Base-by-base conservation (phyloP, 306 rosid genomes). In the Fragaria nilgerrensis region DNA sequence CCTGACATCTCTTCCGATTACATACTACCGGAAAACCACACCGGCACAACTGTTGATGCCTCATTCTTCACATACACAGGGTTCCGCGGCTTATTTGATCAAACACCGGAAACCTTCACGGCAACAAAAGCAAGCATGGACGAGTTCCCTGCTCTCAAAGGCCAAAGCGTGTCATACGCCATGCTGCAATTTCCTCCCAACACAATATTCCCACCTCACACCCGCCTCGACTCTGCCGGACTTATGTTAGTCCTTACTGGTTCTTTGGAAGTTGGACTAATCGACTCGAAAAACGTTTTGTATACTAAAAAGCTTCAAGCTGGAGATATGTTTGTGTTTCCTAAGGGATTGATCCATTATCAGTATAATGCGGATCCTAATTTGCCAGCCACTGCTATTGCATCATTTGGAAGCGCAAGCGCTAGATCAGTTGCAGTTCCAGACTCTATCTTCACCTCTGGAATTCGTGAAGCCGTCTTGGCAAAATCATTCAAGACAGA, bases 261-360 rank as follows among this genome's bases (percentile, higher is more conserved):
- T 0, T 14, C 63, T 15, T 61, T 86, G 20, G 81, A 86, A 55
- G 89, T 83, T 14, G 81, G 87, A 1, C 65, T 83, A 12, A 75
- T 83, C 9, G 82, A 86, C 68, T 50, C 83, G 2, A 59, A 36
- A 37, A 25, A 49, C 23, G 48, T 39, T 22, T 75, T 80, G 11
- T 80, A 77, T 43, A 83, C 68, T 0, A 75, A 67, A 44, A 75
- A 25, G 27, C 82, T 83, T 66, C 53, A 72, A 45, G 66, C 72
- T 0, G 87, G 89, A 23, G 85, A 86, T 50, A 0, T 76, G 72
- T 83, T 86, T 43, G 37, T 83, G 43, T 86, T 86, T 48, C 89
- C 83, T 0, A 80, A 80, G 45, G 89, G 87, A 4, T 52, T 86
- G 75, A 70, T 86, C 7, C 89, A 86, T 53, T 83, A 80, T 68